phyloP scores from a whole-genome alignment of 192 early-diverging fungal species.

The Haplosporangium gracile region DNA sequence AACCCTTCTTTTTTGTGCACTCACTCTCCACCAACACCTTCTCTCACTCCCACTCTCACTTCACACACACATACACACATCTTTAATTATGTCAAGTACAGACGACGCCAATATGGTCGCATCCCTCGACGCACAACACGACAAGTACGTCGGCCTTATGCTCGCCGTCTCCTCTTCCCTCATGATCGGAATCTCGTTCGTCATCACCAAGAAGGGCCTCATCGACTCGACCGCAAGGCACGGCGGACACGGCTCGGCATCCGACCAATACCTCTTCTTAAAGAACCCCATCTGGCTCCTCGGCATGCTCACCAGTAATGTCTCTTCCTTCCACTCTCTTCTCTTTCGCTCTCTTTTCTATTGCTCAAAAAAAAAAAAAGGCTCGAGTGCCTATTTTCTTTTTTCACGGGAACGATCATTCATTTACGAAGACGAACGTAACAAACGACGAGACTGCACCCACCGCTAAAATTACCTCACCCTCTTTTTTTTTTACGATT shows the following conservation, averaged over 20 bases:
- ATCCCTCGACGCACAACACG: slow-evolving; percentile 56
- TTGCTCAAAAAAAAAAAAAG: neutral
- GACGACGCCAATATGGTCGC: slow-evolving; percentile 5
- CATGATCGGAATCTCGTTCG: slow-evolving; percentile 93
- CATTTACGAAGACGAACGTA: too few relatives aligned
- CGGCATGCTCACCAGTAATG: slow-evolving; percentile 86
- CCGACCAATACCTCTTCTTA: slow-evolving; percentile 85
- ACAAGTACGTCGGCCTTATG: slow-evolving; percentile 89
- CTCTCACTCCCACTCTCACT: neutral
- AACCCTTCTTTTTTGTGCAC: neutral
- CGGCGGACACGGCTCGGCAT: slow-evolving; percentile 68
- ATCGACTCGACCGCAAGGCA: slow-evolving; percentile 80
- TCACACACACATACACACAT: neutral
- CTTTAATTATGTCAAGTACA: slow-evolving; percentile 29
- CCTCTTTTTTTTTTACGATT: neutral
- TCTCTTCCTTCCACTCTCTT: neutral
- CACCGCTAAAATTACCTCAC: too few relatives aligned
- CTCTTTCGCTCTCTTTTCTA: neutral
- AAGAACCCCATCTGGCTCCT: slow-evolving; percentile 92
- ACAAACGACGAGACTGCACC: too few relatives aligned
- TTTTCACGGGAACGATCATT: neutral
- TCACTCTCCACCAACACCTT: neutral
- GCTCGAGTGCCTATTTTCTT: neutral
- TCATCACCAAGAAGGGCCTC: slow-evolving; percentile 95
- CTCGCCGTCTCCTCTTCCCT: slow-evolving; percentile 90